Evolutionary conservation across 768 basidiomycete genomes (phyloP), one percentile per base, ranked within the genome.

Genomic region (Myochromella boudieri): DNA sequence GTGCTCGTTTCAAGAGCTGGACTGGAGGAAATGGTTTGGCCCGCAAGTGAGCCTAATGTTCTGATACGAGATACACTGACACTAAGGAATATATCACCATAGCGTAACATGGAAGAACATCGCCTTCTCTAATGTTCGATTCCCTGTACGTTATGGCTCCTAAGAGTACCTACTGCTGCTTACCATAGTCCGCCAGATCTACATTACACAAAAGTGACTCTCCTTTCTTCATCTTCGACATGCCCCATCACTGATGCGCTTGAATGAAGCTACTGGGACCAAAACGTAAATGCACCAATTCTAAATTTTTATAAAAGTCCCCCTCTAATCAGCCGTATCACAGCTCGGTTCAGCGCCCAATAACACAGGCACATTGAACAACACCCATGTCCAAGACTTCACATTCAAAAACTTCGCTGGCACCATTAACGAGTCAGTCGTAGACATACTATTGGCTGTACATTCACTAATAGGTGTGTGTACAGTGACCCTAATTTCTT

Each of bases 1-100:
- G 66, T 6, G 81, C 81, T n/a, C 73, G 81, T 8, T 84, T 83
- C 67, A 83, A 83, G 66, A 83, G 82, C 56, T 83, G 80, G 80
- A 76, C 78, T 1, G 81, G 81, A 0, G 82, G 81, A 25, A 78
- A 80, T 46, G 82, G 82, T 0, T 43, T 77, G 2, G 80, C 79
- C 1, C 62, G 71, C 36, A 83, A 83, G 81, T 81, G 49, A 5
- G 71, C 53, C 9, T 9, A 21, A 8, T 10, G 11, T 37, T 20
- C 6, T 24, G n/a, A 24, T 32, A 20, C 6, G 3, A 11, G 18
- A 32, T 9, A 4, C 5, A 14, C 29, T 43, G 2, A 22, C 2
- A 6, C 6, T 20, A 15, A 17, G 3, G 15, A 31, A 5, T 15
- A 24, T 6, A 24, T 18, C 33, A 2, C 24, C 31, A 3, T 51